phyloP scores from a whole-genome alignment of 2,329 filamentous ascomycete species.

The Xylariaceae sp. region DNA sequence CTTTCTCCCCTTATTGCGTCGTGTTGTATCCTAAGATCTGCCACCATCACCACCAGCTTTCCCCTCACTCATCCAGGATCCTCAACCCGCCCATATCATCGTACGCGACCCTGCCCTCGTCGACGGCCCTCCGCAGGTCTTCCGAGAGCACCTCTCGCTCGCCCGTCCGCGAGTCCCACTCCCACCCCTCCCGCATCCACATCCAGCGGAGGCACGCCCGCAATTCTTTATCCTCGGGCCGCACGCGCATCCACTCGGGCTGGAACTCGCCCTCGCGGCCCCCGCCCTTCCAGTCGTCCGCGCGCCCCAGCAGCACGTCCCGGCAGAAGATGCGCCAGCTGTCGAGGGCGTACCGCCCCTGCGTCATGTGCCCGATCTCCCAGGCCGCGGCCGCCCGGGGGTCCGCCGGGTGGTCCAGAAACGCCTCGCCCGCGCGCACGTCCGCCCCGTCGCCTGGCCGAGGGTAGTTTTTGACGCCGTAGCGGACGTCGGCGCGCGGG shows the following conservation, averaged over 20 bases:
- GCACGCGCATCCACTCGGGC: constrained; percentile 88
- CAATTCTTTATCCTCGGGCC: constrained; percentile 86
- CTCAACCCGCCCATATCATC: constrained; percentile 52
- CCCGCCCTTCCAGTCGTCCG: constrained; percentile 67
- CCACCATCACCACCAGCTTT: not conserved
- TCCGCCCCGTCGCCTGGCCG: constrained; percentile 33
- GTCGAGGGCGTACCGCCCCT: constrained; percentile 81
- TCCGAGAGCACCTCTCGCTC: constrained; percentile 56
- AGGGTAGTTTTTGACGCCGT: constrained; percentile 53
- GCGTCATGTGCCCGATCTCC: constrained; percentile 85
- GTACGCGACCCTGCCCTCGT: constrained; percentile 59
- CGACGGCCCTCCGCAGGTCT: constrained; percentile 59
- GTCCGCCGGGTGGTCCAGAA: constrained; percentile 32
- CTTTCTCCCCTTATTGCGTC: too few relatives aligned
- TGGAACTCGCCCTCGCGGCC: constrained; percentile 61
- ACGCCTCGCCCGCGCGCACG: constrained; percentile 33
- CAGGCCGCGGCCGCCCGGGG: constrained; percentile 46
- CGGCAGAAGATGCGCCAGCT: constrained; percentile 94
- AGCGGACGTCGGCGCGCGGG: constrained; percentile 61
- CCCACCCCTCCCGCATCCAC: constrained; percentile 85
- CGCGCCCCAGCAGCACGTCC: constrained; percentile 71
- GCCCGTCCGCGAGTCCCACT: constrained; percentile 77
- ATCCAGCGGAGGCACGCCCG: constrained; percentile 85
- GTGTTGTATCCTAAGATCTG: not conserved
- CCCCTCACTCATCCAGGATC: constrained; percentile 39